Evolutionary conservation across 208 protist genomes (phyloP).

Genomic region (Sergeia podlipaevii): DNA sequence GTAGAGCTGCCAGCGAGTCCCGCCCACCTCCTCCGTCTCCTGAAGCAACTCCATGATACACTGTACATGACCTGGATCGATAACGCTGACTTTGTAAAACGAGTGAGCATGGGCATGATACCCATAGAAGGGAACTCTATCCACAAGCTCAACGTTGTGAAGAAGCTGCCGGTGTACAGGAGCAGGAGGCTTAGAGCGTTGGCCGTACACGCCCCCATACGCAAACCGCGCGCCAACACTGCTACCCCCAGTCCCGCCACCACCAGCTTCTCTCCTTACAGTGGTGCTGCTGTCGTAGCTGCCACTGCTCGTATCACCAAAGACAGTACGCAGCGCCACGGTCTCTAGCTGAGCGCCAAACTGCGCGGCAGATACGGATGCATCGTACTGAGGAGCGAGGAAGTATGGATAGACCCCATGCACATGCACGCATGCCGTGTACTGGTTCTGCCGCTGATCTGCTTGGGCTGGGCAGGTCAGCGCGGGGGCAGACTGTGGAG

Average conservation of each 20-base stretch:
- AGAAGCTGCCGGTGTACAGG: conserved; percentile 36
- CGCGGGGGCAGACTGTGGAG: no score
- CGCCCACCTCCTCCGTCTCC: conserved; percentile 40
- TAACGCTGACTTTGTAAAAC: conserved; percentile 69
- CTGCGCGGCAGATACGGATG: conserved; percentile 42
- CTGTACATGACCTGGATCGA: conserved; percentile 38
- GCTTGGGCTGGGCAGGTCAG: not conserved
- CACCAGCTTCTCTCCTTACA: not conserved
- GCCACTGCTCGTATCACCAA: not conserved
- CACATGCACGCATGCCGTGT: conserved; percentile 66
- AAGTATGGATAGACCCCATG: conserved; percentile 83
- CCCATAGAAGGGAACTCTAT: conserved; percentile 68
- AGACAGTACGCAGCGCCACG: conserved; percentile 30
- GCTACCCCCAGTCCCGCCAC: not conserved
- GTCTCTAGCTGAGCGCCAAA: conserved; percentile 78
- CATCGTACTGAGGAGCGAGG: conserved; percentile 51
- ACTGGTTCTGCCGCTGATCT: conserved; percentile 10
- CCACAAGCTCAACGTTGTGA: conserved; percentile 60
- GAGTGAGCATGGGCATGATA: conserved; percentile 32
- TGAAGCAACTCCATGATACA: conserved; percentile 41
- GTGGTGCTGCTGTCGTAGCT: not conserved
- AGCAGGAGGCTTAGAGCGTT: not conserved
- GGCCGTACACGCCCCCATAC: not conserved
- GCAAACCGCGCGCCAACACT: not conserved
- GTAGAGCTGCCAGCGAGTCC: conserved; percentile 59